Conservation (phyloP, 1,139 yeast genomes). For the Zygosaccharomyces pseudobailii region DNA sequence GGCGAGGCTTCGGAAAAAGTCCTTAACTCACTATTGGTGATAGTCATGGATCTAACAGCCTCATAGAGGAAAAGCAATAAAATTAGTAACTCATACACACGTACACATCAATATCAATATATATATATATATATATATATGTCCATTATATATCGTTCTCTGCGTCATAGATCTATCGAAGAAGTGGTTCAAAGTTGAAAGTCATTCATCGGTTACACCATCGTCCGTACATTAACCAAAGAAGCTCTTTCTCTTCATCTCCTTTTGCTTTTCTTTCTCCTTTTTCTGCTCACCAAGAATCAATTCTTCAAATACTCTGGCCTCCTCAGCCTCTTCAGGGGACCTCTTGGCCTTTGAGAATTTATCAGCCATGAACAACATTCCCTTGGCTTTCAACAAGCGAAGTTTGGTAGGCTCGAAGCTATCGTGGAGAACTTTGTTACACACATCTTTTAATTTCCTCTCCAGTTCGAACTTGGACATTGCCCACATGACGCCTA, state of each 20-base stretch:
- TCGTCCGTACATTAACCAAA: neutral
- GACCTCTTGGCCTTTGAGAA: constrained; percentile 55
- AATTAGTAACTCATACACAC: neutral
- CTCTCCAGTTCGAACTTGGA: constrained; percentile 70
- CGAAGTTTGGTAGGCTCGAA: constrained; percentile 47
- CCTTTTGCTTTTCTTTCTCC: constrained; percentile 37
- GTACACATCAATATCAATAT: neutral
- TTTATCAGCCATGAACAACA: constrained; percentile 52
- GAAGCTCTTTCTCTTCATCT: constrained; percentile 3
- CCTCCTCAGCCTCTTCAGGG: constrained; percentile 69
- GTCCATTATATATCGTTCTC: neutral
- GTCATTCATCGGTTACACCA: neutral
- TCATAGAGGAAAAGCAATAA: neutral
- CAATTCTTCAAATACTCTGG: constrained; percentile 69
- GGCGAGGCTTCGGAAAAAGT: neutral
- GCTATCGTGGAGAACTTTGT: constrained; percentile 55
- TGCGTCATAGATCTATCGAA: neutral
- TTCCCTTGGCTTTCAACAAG: constrained; percentile 54
- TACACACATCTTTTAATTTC: constrained; percentile 62
- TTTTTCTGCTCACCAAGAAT: constrained; percentile 46
- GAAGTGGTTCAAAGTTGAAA: neutral
- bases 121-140: neutral
- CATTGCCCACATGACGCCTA: constrained; percentile 77
- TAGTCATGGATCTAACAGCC: neutral
- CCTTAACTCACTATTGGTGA: neutral